These are phyloP conservation scores for Tolypocladium nubicola DNA, from an alignment of 2,329 filamentous ascomycete species.

Conservation along the genomic window DNA sequence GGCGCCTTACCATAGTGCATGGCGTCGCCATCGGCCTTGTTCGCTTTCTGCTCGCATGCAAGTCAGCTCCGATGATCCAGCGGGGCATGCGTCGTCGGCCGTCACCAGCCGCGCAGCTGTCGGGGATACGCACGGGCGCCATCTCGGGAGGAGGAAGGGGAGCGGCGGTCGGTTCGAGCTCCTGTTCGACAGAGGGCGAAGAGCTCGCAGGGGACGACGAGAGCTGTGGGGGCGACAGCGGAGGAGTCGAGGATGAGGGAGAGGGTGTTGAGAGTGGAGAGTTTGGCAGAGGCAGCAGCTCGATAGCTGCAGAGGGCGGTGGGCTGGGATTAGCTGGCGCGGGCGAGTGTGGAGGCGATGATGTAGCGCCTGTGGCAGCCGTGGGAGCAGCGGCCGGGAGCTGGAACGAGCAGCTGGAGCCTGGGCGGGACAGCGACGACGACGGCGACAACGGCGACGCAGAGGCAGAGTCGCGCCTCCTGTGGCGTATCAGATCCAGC, in stretches of 20 bases:
- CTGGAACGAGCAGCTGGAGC: conserved; percentile 4
- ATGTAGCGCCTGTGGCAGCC: conserved; percentile 19
- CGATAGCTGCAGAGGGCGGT: conserved; percentile 15
- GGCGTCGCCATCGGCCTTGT: conserved; percentile 25
- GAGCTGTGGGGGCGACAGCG: conserved; percentile 18
- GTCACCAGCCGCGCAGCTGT: conserved; percentile 5
- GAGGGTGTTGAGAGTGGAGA: conserved; percentile 28
- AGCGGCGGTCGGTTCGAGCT: conserved; percentile 14
- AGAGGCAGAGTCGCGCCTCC: conserved; percentile 15
- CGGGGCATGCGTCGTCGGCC: conserved; percentile 7
- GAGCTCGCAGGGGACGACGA: conserved; percentile 16
- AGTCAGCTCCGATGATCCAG: conserved; percentile 12
- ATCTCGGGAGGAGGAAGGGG: conserved; percentile 32
- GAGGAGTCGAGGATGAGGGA: conserved; percentile 19
- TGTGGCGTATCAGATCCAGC: conserved; percentile 36
- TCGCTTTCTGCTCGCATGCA: conserved; percentile 17
- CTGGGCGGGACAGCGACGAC: not conserved
- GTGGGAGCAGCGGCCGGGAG: not conserved
- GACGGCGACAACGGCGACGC: not conserved
- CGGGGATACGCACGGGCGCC: conserved; percentile 40
- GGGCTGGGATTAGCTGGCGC: not conserved
- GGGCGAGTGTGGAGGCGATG: conserved; percentile 18
- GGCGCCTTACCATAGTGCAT: conserved; percentile 26
- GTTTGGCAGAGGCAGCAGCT: conserved; percentile 30
- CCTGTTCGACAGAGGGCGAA: conserved; percentile 11